Conservation (phyloP, 2,329 filamentous ascomycete genomes). For the Aspergillus sp. region DNA sequence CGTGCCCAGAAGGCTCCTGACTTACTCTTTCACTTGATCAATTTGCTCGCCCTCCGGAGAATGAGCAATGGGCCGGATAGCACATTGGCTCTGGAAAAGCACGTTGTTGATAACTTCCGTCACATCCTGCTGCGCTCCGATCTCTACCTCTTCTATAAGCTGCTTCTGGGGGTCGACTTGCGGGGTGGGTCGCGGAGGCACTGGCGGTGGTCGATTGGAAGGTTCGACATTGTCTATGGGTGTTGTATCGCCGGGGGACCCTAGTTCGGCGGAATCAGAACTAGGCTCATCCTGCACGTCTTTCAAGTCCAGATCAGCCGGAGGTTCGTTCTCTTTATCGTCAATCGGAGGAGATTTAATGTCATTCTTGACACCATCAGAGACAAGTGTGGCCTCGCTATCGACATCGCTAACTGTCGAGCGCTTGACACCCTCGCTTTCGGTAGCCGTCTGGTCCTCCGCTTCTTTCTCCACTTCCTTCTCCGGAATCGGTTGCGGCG, state of each 20-base stretch:
- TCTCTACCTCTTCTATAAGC: slow-evolving; percentile 54
- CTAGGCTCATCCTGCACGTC: slow-evolving; percentile 24
- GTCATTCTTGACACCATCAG: slow-evolving; percentile 26
- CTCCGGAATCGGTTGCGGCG: slow-evolving; percentile 30
- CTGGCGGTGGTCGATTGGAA: slow-evolving; percentile 56
- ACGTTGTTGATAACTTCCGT: slow-evolving; percentile 94
- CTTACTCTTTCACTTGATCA: slow-evolving; percentile 71
- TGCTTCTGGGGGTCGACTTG: slow-evolving; percentile 37
- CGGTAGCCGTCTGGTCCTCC: slow-evolving; percentile 21
- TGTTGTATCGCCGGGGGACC: slow-evolving; percentile 10
- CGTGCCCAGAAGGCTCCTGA: not conserved
- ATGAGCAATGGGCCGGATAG: slow-evolving; percentile 70
- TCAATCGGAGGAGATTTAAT: slow-evolving; percentile 25
- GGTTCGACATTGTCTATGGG: slow-evolving; percentile 29
- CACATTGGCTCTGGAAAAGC: slow-evolving; percentile 84
- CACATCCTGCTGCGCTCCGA: slow-evolving; percentile 84
- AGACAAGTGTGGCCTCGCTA: slow-evolving; percentile 42
- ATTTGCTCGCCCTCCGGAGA: slow-evolving; percentile 73
- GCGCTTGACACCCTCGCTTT: slow-evolving; percentile 26
- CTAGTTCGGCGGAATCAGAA: slow-evolving; percentile 11
- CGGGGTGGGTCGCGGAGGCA: slow-evolving; percentile 56
- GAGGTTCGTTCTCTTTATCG: slow-evolving; percentile 44
- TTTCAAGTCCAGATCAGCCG: slow-evolving; percentile 22
- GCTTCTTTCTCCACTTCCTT: slow-evolving; percentile 22
- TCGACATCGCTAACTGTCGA: slow-evolving; percentile 31